phyloP scores from a whole-genome alignment of 2,329 filamentous ascomycete species.

The Trichoderma sp. region DNA sequence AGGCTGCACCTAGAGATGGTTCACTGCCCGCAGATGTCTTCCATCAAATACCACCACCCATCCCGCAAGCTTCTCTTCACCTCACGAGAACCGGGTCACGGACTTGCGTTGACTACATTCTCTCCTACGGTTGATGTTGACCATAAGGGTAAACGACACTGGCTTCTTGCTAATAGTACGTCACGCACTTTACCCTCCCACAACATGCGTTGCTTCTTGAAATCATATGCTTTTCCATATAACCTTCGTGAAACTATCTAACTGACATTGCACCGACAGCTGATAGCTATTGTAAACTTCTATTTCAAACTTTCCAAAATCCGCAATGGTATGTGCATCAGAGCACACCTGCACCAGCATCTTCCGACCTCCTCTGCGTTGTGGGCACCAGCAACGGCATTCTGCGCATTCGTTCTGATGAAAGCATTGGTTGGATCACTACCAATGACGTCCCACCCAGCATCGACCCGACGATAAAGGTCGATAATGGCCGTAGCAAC shows the following conservation, averaged over 20 bases:
- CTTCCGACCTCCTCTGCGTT: conserved; percentile 46
- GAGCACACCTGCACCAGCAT: conserved; percentile 46
- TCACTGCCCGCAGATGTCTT: conserved; percentile 46
- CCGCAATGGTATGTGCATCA: conserved; percentile 42
- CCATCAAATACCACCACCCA: conserved; percentile 50
- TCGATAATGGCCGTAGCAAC: not conserved
- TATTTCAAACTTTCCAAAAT: conserved; percentile 32
- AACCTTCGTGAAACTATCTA: not conserved
- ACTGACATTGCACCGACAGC: conserved; percentile 29
- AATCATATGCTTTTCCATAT: not conserved
- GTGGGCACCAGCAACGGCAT: conserved; percentile 54
- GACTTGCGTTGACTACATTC: conserved; percentile 43
- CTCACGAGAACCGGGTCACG: conserved; percentile 39
- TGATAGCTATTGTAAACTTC: conserved; percentile 38
- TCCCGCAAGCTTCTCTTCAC: conserved; percentile 48
- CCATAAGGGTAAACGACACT: conserved; percentile 26
- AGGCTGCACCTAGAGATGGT: conserved; percentile 35
- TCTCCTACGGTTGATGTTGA: conserved; percentile 36
- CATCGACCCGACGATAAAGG: not conserved
- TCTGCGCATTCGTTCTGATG: conserved; percentile 39
- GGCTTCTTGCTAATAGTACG: conserved; percentile 44
- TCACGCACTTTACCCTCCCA: not conserved
- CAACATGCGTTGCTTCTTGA: not conserved
- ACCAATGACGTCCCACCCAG: conserved; percentile 27
- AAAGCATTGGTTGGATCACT: conserved; percentile 40